Base-by-base conservation (phyloP, 2,329 filamentous ascomycete species). In the Fusarium camptoceras region DNA sequence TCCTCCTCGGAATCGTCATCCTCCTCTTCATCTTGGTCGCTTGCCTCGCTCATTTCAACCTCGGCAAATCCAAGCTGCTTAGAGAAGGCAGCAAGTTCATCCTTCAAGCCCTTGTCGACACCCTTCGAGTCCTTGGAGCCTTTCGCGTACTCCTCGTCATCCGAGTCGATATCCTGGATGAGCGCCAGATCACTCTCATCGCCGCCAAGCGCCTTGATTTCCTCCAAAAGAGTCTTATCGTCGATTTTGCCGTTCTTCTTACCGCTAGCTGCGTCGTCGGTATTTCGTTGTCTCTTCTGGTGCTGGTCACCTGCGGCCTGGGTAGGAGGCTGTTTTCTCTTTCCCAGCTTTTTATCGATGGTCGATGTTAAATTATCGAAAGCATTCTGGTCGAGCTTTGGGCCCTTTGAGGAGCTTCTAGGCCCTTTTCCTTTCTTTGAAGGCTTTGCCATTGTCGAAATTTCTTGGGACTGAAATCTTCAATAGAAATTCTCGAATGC, bases 171-270 rank as follows among this genome's bases (percentile, higher is more conserved):
- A 62, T 86, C 87, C 43, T 84, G 86, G 55, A 92, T 85, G 34
- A 92, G 83, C 37, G 88, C 86, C 44, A 90, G 77, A 68, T 92
- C 90, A 43, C 88, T 83, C 77, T 91, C 87, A 55, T 90, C 88
- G 16, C 90, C 90, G 6, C 89, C 90, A 3, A 92, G 81, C 16
- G 87, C 88, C 68, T 85, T 83, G 66, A 92, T 92, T 74, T 92
- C 90, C 59, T 88, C 85, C 10, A 92, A 79, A 7, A 92, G 80
- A 15, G 78, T 76, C 31, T 81, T 80, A n/a, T 78, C 71, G 24
- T 78, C 78, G 25, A 78, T 74, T 14, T 76, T 71, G 18, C 47
- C 31, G 37, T 65, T 57, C 25, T 71, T 72, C 71, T 76, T 79
- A 7, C 66, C 66, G 48, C 71, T 60, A 27, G 55, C 69, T 25